A percentile compares a stretch with the other conserved stretches of the same genome.
phyloP scores from a whole-genome alignment of 192 early-diverging fungal genomes.

The Spizellomyces sp. region DNA sequence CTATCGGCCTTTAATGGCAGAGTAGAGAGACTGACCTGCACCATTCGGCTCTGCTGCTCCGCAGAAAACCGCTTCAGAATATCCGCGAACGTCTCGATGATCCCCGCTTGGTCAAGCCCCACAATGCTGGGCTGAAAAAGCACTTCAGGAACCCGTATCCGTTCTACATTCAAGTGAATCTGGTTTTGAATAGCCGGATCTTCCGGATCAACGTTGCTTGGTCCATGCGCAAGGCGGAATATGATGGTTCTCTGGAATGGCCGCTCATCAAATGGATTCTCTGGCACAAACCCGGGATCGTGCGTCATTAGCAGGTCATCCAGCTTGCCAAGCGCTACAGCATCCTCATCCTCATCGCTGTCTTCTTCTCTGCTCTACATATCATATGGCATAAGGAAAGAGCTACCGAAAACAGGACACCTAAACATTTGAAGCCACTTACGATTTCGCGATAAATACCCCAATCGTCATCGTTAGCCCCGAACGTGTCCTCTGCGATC shows the following conservation, averaged over 20 bases:
- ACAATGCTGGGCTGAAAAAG: conserved; percentile 87
- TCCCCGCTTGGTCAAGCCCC: conserved; percentile 86
- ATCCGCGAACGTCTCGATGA: conserved; percentile 62
- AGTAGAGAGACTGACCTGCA: conserved; percentile 24
- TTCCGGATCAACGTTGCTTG: conserved; percentile 45
- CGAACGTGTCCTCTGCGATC: conserved; percentile 83
- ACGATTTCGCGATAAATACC: conserved; percentile 88
- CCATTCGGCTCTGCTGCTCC: conserved; percentile 42
- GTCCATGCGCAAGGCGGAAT: conserved; percentile 71
- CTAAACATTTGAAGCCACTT: conserved; percentile 24
- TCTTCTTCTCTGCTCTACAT: conserved; percentile 75
- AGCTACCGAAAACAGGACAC: neutral
- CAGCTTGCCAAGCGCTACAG: conserved; percentile 65
- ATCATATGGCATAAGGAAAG: neutral
- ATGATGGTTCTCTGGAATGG: conserved; percentile 72
- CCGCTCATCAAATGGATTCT: conserved; percentile 68
- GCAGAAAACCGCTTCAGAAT: conserved; percentile 29
- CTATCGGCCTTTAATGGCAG: too few relatives aligned
- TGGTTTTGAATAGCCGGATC: conserved; percentile 69
- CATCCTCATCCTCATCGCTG: conserved; percentile 76
- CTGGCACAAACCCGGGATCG: conserved; percentile 75
- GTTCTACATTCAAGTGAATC: conserved; percentile 89
- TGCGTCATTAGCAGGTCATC: conserved; percentile 71
- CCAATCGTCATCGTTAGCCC: conserved; percentile 93
- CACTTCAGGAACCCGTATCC: conserved; percentile 83